Conservation (phyloP, 495 filamentous ascomycete genomes). For the Aspergillus diversus region DNA sequence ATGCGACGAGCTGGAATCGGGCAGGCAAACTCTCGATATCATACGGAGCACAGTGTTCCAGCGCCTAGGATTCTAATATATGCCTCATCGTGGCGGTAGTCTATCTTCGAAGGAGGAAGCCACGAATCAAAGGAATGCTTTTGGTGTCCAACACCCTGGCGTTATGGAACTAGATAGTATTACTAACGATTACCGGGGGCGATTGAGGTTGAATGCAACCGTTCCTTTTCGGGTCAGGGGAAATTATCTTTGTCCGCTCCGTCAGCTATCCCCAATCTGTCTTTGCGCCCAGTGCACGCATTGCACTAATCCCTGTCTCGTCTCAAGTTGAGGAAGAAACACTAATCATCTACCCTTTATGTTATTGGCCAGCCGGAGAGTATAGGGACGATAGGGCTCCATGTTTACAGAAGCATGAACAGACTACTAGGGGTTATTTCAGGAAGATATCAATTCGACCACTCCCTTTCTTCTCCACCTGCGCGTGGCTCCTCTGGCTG, state of each 20-base stretch:
- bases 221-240: neutral
- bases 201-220: conserved; percentile 13
- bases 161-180: neutral
- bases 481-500: neutral
- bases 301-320: neutral
- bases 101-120: conserved; percentile 13
- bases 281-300: neutral
- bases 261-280: neutral
- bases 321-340: neutral
- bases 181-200: conserved; percentile 4
- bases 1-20: conserved; percentile 16
- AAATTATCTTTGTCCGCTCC: neutral
- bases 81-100: conserved; percentile 10
- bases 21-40: conserved; percentile 3
- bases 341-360: neutral
- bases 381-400: neutral
- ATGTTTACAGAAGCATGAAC: neutral
- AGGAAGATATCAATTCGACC: neutral
- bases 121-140: conserved; percentile 19
- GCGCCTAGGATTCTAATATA: conserved; percentile 18
- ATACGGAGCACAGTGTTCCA: conserved; percentile 27
- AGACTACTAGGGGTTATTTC: neutral
- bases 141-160: conserved; percentile 4
- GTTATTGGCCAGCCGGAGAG: neutral
- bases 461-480: conserved; percentile 2